Evolutionary conservation across 345 rosid genomes (phyloP).

Genomic region (Bruguiera parviflora): DNA sequence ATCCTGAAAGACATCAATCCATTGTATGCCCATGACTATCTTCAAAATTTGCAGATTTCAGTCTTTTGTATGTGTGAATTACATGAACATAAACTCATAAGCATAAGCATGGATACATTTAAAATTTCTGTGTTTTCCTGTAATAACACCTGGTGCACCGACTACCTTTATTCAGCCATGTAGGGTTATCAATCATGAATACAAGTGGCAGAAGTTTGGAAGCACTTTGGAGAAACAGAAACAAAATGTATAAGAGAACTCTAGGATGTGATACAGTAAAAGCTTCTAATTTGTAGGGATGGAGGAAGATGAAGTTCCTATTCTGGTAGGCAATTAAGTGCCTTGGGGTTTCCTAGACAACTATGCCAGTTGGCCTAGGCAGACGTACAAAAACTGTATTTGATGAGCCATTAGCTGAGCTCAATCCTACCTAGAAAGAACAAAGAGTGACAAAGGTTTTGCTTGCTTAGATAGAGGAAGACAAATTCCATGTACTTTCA

Average conservation of each 20-base stretch:
- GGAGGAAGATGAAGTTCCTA: no score
- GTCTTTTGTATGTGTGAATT: no score
- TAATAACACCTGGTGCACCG: neutral
- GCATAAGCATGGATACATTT: neutral
- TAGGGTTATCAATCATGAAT: neutral
- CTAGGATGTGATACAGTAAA: no score
- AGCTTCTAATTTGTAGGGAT: no score
- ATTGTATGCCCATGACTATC: constrained; percentile 2
- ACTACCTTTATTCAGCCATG: neutral
- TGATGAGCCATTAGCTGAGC: no score
- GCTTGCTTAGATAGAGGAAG: no score
- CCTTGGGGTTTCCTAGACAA: no score
- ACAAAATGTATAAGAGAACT: neutral
- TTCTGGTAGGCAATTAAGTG: no score
- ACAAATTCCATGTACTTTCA: neutral
- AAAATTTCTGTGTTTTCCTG: neutral
- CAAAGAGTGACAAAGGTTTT: no score
- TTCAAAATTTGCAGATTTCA: neutral
- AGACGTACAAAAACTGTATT: no score
- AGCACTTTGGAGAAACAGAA: neutral
- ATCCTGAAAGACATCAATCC: constrained; percentile 2
- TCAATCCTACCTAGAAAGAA: no score
- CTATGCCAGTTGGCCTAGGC: no score
- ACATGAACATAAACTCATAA: neutral
- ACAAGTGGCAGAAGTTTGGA: neutral